phyloP scores from a whole-genome alignment of 331 rosid species.

The Dryas integrifolia region DNA sequence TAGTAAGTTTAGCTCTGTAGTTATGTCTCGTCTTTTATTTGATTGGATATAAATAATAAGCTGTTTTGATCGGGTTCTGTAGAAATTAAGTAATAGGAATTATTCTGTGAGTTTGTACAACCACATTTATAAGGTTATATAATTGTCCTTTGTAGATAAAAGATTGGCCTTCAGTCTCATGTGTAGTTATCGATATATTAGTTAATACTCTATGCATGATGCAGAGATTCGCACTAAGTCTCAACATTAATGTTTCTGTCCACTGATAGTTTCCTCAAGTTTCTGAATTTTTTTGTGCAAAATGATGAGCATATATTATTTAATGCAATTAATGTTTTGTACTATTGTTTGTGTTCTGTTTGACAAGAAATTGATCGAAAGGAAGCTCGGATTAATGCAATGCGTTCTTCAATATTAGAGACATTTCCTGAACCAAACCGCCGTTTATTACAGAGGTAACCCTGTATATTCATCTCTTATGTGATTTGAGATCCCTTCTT shows the following conservation, averaged over 20 bases:
- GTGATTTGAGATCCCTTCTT: neutral
- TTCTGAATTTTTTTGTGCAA: constrained; percentile 2
- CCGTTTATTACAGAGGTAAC: constrained; percentile 84
- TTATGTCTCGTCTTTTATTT: neutral
- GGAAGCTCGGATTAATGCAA: constrained; percentile 80
- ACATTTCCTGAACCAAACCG: constrained; percentile 98
- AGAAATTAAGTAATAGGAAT: neutral
- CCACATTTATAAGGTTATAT: neutral
- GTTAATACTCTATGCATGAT: neutral
- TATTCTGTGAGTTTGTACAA: neutral
- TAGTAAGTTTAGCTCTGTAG: constrained; percentile 57
- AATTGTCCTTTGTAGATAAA: neutral
- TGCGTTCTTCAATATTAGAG: constrained; percentile 82
- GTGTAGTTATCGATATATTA: neutral
- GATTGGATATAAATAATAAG: neutral
- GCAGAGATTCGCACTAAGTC: neutral
- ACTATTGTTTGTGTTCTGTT: constrained; percentile 21
- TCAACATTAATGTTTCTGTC: neutral
- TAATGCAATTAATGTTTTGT: constrained; percentile 10
- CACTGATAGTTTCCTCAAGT: neutral
- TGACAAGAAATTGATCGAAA: constrained; percentile 82
- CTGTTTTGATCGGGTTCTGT: neutral
- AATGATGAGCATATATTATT: constrained; percentile 2
- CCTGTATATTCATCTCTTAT: constrained; percentile 14
- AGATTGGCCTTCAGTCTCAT: neutral